A percentile compares a stretch with the other conserved stretches of the same genome.
phyloP scores from a whole-genome alignment of 2,329 filamentous ascomycete genomes.

The Chaetomium sp. region DNA sequence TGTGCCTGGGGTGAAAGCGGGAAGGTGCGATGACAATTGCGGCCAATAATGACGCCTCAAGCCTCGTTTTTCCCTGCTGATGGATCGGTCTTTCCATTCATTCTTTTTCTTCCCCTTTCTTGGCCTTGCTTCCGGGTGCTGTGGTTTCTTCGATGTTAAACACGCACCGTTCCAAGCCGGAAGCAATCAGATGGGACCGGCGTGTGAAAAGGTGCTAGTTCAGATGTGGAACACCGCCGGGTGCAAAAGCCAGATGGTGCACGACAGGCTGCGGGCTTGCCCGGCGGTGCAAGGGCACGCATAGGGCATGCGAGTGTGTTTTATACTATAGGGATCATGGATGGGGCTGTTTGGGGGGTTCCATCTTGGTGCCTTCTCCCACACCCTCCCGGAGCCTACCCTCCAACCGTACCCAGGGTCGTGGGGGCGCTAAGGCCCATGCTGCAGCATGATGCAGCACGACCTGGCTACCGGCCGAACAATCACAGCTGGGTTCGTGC shows the following conservation, averaged over 20 bases:
- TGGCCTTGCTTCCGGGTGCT: background rate
- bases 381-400: too few relatives aligned
- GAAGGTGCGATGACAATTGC: background rate
- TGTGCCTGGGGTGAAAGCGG: background rate
- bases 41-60: background rate
- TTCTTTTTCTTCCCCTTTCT: background rate
- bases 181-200: background rate
- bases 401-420: constrained; percentile 8
- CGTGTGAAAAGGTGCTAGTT: background rate
- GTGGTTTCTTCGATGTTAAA: background rate
- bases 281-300: constrained; percentile 7
- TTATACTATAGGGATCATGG: too few relatives aligned
- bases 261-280: constrained; percentile 13
- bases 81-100: too few relatives aligned
- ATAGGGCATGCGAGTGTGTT: background rate
- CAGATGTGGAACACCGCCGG: constrained; percentile 4
- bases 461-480: constrained; percentile 15
- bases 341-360: too few relatives aligned
- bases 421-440: constrained; percentile 10
- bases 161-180: background rate
- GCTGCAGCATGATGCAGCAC: constrained; percentile 12
- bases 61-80: background rate
- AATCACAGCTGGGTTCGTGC: constrained; percentile 5
- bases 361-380: too few relatives aligned
- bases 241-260: constrained; percentile 1